phyloP scores from a whole-genome alignment of 306 rosid species.

The Corylus americana region DNA sequence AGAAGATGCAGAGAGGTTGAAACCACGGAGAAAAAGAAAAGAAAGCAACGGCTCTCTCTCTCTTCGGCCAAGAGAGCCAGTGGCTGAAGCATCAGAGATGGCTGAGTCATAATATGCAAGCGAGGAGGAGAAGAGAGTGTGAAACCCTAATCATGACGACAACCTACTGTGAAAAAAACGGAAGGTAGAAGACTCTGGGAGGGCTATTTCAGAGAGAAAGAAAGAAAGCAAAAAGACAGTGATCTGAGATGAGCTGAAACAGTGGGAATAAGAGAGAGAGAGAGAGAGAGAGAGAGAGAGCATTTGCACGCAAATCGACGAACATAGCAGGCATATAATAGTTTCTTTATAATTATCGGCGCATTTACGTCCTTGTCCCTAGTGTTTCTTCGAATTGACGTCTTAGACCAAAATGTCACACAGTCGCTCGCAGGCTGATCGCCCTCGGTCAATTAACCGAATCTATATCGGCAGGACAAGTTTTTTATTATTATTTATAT shows the following conservation, averaged over 20 bases:
- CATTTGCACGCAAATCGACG: slow-evolving; percentile 55
- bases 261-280: slow-evolving; percentile 39
- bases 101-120: background rate
- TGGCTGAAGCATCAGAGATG: background rate
- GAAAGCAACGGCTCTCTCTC: slow-evolving; percentile 8
- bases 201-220: background rate
- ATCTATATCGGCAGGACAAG: slow-evolving; percentile 24
- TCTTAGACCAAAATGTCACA: slow-evolving; percentile 34
- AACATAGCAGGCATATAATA: slow-evolving; percentile 29
- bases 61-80: slow-evolving; percentile 13
- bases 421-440: slow-evolving; percentile 7
- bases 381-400: slow-evolving; percentile 52
- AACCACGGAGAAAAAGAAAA: background rate
- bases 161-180: background rate
- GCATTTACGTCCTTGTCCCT: slow-evolving; percentile 87
- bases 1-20: background rate
- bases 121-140: background rate
- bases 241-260: slow-evolving; percentile 52
- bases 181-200: background rate
- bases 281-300: slow-evolving; percentile 11
- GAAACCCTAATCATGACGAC: slow-evolving; percentile 15
- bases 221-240: slow-evolving; percentile 31
- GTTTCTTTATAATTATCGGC: slow-evolving; percentile 46
- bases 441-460: slow-evolving; percentile 22
- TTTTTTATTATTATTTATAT: background rate